These are phyloP conservation scores for Penicillium paneum DNA, from an alignment of 2,329 filamentous ascomycete species.

Conservation along the genomic window DNA sequence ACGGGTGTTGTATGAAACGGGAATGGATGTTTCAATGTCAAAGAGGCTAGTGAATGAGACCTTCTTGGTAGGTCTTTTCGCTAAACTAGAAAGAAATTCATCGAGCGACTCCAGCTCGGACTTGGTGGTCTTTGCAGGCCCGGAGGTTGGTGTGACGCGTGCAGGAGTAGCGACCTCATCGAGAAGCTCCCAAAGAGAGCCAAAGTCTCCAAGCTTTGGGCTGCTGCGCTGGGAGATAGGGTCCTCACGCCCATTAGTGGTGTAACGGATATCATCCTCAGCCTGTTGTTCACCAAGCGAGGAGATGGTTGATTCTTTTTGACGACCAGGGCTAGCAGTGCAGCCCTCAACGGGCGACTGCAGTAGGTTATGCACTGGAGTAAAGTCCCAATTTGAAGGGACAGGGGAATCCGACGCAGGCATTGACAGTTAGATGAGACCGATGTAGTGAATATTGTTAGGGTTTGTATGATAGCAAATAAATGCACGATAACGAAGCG, in stretches of 20 bases:
- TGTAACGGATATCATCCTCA: not conserved
- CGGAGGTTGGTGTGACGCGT: not conserved
- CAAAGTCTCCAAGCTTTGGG: conserved; percentile 44
- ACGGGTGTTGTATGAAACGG: conserved; percentile 6
- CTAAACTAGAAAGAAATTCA: conserved; percentile 16
- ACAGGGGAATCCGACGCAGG: conserved; percentile 21
- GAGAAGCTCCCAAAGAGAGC: conserved; percentile 42
- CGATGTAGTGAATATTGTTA: not conserved
- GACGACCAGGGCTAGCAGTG: conserved; percentile 9
- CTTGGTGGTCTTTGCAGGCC: not conserved
- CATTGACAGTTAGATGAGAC: conserved; percentile 27
- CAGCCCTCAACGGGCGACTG: conserved; percentile 30
- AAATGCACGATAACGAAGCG: not conserved
- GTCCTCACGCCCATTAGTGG: not conserved
- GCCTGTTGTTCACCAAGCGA: conserved; percentile 8
- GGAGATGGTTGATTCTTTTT: conserved; percentile 9
- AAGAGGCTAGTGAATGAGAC: not conserved
- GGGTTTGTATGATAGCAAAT: not conserved
- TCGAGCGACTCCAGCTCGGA: not conserved
- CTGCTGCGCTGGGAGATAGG: conserved; percentile 6
- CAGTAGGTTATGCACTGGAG: conserved; percentile 45
- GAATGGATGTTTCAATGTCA: not conserved
- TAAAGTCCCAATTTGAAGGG: conserved; percentile 45
- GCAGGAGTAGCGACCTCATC: conserved; percentile 19
- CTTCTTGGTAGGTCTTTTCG: conserved; percentile 14